Base-by-base conservation (phyloP, 2,329 filamentous ascomycete species). In the Didymellaceae sp. region DNA sequence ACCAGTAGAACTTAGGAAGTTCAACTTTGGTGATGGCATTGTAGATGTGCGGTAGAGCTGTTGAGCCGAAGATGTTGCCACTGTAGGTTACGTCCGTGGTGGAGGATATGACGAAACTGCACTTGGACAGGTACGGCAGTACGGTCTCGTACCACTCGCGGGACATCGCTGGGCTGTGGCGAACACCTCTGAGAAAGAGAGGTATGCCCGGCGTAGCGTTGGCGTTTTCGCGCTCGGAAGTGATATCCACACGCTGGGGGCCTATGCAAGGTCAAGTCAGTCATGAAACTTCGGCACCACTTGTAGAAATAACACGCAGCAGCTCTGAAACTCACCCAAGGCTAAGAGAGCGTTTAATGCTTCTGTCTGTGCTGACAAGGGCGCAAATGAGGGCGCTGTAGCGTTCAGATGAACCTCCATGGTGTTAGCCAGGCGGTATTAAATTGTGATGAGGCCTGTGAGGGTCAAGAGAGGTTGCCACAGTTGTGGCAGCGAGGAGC, bases 1-100 rank as follows among this genome's bases (percentile, higher is more conserved):
- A 49, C 66, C 72, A 14, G 74, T 77, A 22, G 74, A 78, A 49
- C 68, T 73, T 42, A 4, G 55, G 22, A 73, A 81, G 44, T 77
- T 78, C 18, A 74, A 80, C n/a, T 66, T 74, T 48, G 59, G 74
- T 70, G 38, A 69, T 46, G 17, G 41, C 49, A 5, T 22, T 18
- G 42, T 28, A 24, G 14, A 65, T 22, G 1, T 48, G 5, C 0
- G 59, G 62, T 1, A 63, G 31, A 0, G 6, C 2, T 1, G 39
- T 28, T 1, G 50, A 54, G 2, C 16, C 24, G 2, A 65, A 34
- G 21, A 66, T 54, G 1, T 13, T 9, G 2, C 43, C 26, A 3
- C 52, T 21, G 33, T 54, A 61, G 34, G 46, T 40, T 4, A 59
- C 11, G 20, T 66, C 62, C 0, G 40, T 17, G 2, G 55, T 51